Base-by-base conservation (phyloP, 768 basidiomycete species). In the Lactarius vividus region DNA sequence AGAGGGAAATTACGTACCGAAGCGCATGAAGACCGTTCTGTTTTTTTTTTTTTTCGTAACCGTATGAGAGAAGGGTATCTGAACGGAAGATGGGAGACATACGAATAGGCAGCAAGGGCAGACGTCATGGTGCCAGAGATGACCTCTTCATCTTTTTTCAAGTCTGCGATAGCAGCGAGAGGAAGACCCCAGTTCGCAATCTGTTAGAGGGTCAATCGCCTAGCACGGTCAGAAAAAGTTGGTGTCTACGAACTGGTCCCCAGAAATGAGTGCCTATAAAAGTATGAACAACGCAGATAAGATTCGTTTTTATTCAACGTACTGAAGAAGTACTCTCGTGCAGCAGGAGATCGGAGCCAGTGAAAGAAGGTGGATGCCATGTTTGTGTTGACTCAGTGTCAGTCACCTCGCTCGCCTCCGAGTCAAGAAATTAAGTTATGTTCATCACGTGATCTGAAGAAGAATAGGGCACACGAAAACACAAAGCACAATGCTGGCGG, bases 181-280 rank as follows among this genome's bases (percentile, higher is more conserved):
- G 96, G 96, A 20, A 99, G 85, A 73, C 96, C 96, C 92, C 96
- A 99, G 81, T 99, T 99, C 67, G 96, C 96, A 67, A 95, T 88
- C 96, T 96, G 73, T 44, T 65, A 29, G 35, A 31, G 31, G 46
- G 66, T 58, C 33, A 63, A 49, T 56, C 40, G 52, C 55, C 42
- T 44, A 49, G 18, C 33, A 39, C 40, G 7, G 58, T 42, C 18
- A 18, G 16, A 28, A 31, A 11, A 9, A 64, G 64, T 66, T 37
- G 52, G 72, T n/a, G 28, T 18, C 3, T n/a, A 87, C 92, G 75
- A 68, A 96, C 95, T 67, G 95, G 95, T 71, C 95, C 95, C 95
- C 95, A 97, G 81, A 97, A 97, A 78, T 97, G 95, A 69, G 95
- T 97, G 74, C 94, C 94, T 96, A 64, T 37, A 62, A 57, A 66